Base-by-base conservation (phyloP, 148 eudicot genomes). In the Dianthus caryophyllus region DNA sequence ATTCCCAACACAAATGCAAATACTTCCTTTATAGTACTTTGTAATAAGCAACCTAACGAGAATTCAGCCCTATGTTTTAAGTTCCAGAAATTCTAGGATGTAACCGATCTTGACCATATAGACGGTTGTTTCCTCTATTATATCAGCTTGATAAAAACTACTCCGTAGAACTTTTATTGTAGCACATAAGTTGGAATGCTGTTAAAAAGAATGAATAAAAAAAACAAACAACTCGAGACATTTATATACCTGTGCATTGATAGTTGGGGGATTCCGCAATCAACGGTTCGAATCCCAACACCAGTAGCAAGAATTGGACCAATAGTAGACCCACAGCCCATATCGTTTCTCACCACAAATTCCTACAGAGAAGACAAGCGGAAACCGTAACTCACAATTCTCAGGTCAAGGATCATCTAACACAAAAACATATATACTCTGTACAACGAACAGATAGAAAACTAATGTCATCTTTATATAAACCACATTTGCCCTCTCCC, bases 261-360 rank as follows among this genome's bases (percentile, higher is more conserved):
- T 60, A 92, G 87, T 60, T 92, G 97, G 68, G 96, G 77, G 67
- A 93, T 87, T 61, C 98, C 87, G 75, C 95, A 87, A 75, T 93
- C 98, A 70, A 93, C 96, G 16, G 98, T 93, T 21, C 98, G 96
- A 55, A 93, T 87, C 68, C 96, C 98, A 56, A 89, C 81, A 56
- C 96, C 98, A 7, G 96, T 80, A 81, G 98, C 96, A 70, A 93
- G 90, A 76, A 93, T 93, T 54, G 98, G 98, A 55, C 98, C 98
- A 47, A 93, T 93, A 66, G 98, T 93, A 21, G 98, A 93, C 66
- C 98, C 98, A 80, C 98, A 93, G 41, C 98, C 98, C 98, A 93
- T 93, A 80, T 93, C 98, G 73, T 93, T 93, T 84, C 95, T 85
- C 76, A 89, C 98, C 79, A 84, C 98, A 79, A 93, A 93, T 57